Evolutionary conservation across 768 basidiomycete genomes (phyloP), one percentile per base, ranked within the genome.

Genomic region (Lactifluus rugatus): DNA sequence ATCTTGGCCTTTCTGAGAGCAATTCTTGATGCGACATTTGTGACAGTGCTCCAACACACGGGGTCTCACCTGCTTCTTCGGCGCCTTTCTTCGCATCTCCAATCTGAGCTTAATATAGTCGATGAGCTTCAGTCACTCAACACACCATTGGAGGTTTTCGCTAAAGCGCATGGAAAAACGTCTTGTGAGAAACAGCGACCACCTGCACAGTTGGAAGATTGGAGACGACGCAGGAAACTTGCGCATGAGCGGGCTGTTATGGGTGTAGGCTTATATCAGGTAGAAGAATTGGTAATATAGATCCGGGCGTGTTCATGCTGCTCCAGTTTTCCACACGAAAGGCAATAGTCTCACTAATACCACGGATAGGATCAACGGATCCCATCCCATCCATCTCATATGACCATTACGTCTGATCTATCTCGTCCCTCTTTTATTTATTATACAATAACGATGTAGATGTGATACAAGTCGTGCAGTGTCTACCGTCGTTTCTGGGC

Each of bases 1-100:
- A 71, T 83, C 52, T 68, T 84, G 23, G 62, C 68, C 0, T 85
- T 90, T 72, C 66, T 85, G 8, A 83, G 86, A 70, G 72, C 75
- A 5, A 67, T 89, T 54, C 74, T 92, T 26, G 89, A 92, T 68
- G 78, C 87, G 0, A 83, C 80, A 13, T 88, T 87, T 67, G 74
- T 90, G 47, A 70, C 76, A 0, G 74, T 92, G 21, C 73, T 91
- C 13, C 81, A 85, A 59, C 76, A 89, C 65, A 69, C 77, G 14
- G 81, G 83, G 0, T 76, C 84, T 5, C 81, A 87, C 64, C 63
- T 66, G 23, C 62, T 82, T 25, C 72, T 92, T 21, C 75, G 72
- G 26, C 69, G 67, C 9, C 70, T 88, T 32, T 72, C 78, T 37
- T 69, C 75, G 1, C 74, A 77, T 28, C 71, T 89, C 52, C 75